These are phyloP conservation scores for Pyricularia sp. DNA, from an alignment of 2,329 filamentous ascomycete species.

Conservation along the genomic window DNA sequence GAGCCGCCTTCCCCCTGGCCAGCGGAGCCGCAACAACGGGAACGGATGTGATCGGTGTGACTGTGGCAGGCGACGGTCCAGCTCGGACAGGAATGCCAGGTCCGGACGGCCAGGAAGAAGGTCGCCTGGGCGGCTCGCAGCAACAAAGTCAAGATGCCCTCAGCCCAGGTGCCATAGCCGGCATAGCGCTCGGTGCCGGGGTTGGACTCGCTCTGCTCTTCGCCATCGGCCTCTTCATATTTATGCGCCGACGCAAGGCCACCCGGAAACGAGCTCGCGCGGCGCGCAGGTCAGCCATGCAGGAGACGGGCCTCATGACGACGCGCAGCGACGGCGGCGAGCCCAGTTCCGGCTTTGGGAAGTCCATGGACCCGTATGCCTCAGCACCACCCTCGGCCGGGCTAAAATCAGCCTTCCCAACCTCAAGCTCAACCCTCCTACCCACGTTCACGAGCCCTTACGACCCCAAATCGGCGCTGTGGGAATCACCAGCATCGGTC, in stretches of 20 bases:
- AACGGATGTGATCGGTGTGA: background rate
- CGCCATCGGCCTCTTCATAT: background rate
- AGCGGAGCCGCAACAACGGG: background rate
- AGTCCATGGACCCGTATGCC: background rate
- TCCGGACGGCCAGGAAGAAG: background rate
- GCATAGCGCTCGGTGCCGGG: background rate
- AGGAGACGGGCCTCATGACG: background rate
- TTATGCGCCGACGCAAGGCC: background rate
- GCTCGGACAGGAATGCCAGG: background rate
- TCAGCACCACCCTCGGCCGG: background rate
- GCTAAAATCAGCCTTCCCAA: background rate
- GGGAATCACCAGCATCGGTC: slow-evolving; percentile 2
- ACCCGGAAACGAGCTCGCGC: background rate
- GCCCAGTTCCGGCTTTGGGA: background rate
- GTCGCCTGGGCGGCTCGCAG: background rate
- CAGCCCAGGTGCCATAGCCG: background rate
- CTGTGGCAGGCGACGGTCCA: background rate
- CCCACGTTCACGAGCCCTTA: background rate
- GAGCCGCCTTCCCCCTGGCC: slow-evolving; percentile 3
- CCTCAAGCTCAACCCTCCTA: background rate
- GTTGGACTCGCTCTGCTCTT: background rate
- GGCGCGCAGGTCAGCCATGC: background rate
- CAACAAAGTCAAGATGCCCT: background rate
- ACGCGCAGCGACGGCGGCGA: background rate
- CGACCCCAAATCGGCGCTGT: background rate